Evolutionary conservation across 1,284 basidiomycete species (phyloP).

Genomic region (Ceratobasidium sp.): DNA sequence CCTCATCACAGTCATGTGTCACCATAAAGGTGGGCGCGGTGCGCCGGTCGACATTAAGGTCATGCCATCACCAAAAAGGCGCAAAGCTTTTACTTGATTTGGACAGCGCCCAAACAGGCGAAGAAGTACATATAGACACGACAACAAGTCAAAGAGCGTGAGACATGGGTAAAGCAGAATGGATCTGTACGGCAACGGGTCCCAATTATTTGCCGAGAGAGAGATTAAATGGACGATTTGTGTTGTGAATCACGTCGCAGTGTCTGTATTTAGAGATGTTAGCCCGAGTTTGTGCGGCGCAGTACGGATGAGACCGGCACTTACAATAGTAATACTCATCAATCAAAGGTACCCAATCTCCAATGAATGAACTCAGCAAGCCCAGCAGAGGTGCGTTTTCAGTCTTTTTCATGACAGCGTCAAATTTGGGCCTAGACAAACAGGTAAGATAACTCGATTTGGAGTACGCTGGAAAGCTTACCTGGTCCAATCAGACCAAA

Average conservation of each 20-base stretch:
- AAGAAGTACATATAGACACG: constrained; percentile 26
- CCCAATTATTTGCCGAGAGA: no score
- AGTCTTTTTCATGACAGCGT: constrained; percentile 67
- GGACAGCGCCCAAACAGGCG: constrained; percentile 9
- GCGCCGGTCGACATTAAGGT: constrained; percentile 25
- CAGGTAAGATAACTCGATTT: constrained; percentile 23
- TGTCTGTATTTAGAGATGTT: constrained; percentile 51
- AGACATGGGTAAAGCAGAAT: neutral
- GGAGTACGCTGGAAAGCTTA: constrained; percentile 52
- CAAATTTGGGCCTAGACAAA: constrained; percentile 78
- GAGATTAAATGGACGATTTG: no score
- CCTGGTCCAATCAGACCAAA: constrained; percentile 89
- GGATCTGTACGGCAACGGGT: no score
- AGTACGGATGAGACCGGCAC: constrained; percentile 52
- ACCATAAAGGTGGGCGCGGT: constrained; percentile 31
- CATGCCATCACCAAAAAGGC: neutral
- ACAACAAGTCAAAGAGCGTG: neutral
- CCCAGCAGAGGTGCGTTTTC: constrained; percentile 77
- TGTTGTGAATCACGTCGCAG: constrained; percentile 54
- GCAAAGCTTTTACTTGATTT: constrained; percentile 29
- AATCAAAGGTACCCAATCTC: constrained; percentile 92
- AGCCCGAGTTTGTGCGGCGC: constrained; percentile 22
- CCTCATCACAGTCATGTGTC: constrained; percentile 21
- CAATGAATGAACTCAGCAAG: constrained; percentile 78
- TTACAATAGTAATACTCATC: constrained; percentile 96